Conservation (phyloP, 768 basidiomycete species). For the Lactarius hengduanensis region DNA sequence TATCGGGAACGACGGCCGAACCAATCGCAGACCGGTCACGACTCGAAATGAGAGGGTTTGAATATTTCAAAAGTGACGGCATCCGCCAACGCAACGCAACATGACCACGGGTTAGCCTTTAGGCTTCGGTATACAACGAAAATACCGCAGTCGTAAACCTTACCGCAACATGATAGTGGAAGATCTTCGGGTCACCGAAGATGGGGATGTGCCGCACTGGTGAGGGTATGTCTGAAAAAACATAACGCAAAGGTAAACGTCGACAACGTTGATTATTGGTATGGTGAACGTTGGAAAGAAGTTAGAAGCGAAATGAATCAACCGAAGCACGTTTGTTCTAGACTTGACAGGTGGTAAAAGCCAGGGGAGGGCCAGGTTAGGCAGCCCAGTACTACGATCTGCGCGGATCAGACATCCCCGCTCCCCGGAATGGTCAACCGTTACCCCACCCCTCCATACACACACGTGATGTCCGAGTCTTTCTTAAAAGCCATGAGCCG, state of each 20-base stretch:
- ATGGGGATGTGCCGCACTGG: background rate
- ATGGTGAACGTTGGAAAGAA: background rate
- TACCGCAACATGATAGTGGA: background rate
- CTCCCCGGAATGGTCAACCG: background rate
- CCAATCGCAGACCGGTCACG: background rate
- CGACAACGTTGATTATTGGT: background rate
- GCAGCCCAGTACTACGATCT: background rate
- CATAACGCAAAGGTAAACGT: background rate
- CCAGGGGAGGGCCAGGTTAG: background rate
- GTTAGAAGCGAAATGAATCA: background rate
- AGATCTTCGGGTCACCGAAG: background rate
- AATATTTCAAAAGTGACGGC: background rate
- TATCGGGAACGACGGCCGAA: background rate
- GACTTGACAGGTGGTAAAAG: background rate
- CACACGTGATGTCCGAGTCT: conserved; percentile 14
- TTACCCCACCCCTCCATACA: background rate
- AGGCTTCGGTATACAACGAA: background rate
- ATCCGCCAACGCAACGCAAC: background rate
- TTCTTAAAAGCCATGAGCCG: conserved; percentile 16
- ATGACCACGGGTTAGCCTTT: conserved; percentile 12
- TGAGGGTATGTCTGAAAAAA: background rate
- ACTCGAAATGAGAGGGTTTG: background rate
- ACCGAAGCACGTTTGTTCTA: conserved; percentile 23
- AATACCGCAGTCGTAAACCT: background rate
- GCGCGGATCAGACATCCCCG: background rate